Evolutionary conservation across 305 asterid genomes (phyloP), one percentile per base, ranked within the genome.

Genomic region (Fraxinus ornus): DNA sequence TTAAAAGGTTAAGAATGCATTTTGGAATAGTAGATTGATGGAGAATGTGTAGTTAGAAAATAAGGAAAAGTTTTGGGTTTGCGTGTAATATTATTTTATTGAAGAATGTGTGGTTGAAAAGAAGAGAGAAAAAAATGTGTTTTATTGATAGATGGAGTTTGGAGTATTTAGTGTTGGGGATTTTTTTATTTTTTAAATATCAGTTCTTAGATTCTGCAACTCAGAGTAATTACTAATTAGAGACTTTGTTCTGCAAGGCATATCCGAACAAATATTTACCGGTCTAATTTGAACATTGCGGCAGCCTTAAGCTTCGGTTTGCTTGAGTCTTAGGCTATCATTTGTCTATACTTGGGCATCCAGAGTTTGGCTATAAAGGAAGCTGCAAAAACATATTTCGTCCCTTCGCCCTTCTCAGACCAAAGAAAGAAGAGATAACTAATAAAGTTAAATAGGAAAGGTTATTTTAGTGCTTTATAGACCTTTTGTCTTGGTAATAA

Each of bases 231-330:
- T 78, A 37, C 75, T 70, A 64, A n/a, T 72, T 78, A 7, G 77
- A 82, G 28, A 75, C 37, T 21, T 35, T 36, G 3, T 39, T 75
- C 60, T 3, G 47, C 60, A 62, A 75, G 76, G 73, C 33, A 64
- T 64, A 24, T 2, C 30, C 10, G 79, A 66, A 75, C n/a, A 17
- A 74, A 76, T 55, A 15, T 72, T 22, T 21, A 55, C 60, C 0
- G 9, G 70, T 24, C 28, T 66, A 57, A 66, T 80, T 62, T 47
- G 75, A 80, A 47, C 39, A 68, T 44, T 39, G 81, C 9, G 83
- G 79, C n/a, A 3, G 60, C 13, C 70, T 44, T 75, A 12, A 52
- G 41, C 72, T 49, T 73, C 47, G 22, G 26, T 21, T 24, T 17
- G 17, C 47, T 64, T 47, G 32, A 36, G 10, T 37, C 47, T 26